These are phyloP conservation scores for Myxozyma monticola DNA, from an alignment of 805 yeast genomes.

Conservation along the genomic window DNA sequence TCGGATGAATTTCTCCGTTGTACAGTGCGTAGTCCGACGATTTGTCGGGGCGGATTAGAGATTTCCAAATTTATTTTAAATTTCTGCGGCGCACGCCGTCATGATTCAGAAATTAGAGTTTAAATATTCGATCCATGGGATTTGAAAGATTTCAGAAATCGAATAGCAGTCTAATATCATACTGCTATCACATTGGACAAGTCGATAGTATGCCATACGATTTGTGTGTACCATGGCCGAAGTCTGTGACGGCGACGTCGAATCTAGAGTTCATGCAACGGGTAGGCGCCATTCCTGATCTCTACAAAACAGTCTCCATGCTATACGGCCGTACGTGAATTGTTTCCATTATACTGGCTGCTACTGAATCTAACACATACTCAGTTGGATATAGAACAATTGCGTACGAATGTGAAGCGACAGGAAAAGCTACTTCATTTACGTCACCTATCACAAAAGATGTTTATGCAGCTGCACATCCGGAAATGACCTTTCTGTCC, in stretches of 20 bases:
- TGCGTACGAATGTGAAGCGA: conserved; percentile 62
- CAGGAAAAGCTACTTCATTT: conserved; percentile 33
- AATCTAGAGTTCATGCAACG: conserved; percentile 9
- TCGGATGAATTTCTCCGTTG: no score
- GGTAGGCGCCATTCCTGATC: conserved; percentile 17
- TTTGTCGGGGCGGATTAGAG: no score
- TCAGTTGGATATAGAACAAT: conserved; percentile 65
- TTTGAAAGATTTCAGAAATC: no score
- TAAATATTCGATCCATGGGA: no score
- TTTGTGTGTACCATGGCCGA: conserved; percentile 43
- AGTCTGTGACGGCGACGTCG: conserved; percentile 9
- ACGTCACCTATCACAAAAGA: conserved; percentile 16
- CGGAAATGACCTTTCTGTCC: conserved; percentile 38
- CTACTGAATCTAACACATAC: neutral
- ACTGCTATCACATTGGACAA: no score
- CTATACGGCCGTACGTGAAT: conserved; percentile 32
- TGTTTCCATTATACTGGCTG: neutral
- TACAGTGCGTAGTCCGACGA: no score
- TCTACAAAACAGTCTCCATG: conserved; percentile 32
- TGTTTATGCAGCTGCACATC: conserved; percentile 2
- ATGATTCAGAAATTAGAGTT: no score
- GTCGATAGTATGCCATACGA: conserved; percentile 37
- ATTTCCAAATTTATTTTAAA: no score
- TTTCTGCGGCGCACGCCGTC: no score
- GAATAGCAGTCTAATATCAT: no score